Conservation (phyloP, 331 rosid genomes). For the Ulmus americana region DNA sequence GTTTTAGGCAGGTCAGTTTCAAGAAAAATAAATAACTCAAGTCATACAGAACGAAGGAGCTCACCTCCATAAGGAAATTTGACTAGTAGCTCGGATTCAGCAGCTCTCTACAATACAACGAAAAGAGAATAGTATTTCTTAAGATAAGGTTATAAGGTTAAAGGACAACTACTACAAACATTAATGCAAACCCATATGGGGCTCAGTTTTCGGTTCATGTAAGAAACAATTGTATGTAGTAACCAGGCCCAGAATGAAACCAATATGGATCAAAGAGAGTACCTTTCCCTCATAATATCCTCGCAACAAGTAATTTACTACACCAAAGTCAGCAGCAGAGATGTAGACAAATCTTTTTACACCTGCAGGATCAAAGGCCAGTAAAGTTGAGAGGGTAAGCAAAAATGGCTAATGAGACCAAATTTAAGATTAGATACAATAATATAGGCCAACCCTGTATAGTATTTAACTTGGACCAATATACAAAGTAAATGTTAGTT, state of each 20-base stretch:
- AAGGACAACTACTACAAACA: not conserved
- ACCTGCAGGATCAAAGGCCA: slow-evolving; percentile 45
- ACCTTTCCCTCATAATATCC: slow-evolving; percentile 99
- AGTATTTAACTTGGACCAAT: not conserved
- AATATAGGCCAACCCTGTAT: not conserved
- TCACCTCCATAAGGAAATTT: slow-evolving; percentile 82
- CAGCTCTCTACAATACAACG: slow-evolving; percentile 63
- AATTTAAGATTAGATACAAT: not conserved
- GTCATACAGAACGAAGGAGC: slow-evolving; percentile 22
- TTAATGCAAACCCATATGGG: not conserved
- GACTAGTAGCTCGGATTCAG: slow-evolving; percentile 76
- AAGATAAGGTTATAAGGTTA: slow-evolving; percentile 20
- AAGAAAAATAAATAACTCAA: not conserved
- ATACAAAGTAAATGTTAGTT: no score
- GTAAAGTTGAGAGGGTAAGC: not conserved
- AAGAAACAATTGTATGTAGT: not conserved
- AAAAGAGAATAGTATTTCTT: slow-evolving; percentile 7
- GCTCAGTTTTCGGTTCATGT: not conserved
- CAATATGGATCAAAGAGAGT: slow-evolving; percentile 5
- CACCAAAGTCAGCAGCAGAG: slow-evolving; percentile 94
- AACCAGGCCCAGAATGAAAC: not conserved
- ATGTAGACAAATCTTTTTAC: slow-evolving; percentile 82
- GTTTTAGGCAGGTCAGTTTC: not conserved
- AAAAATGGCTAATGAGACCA: not conserved
- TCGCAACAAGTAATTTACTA: slow-evolving; percentile 57